Percentiles rank a stretch among this genome's conserved stretches.
phyloP scores from a whole-genome alignment of 805 yeast genomes.

The Nakazawaea populi region DNA sequence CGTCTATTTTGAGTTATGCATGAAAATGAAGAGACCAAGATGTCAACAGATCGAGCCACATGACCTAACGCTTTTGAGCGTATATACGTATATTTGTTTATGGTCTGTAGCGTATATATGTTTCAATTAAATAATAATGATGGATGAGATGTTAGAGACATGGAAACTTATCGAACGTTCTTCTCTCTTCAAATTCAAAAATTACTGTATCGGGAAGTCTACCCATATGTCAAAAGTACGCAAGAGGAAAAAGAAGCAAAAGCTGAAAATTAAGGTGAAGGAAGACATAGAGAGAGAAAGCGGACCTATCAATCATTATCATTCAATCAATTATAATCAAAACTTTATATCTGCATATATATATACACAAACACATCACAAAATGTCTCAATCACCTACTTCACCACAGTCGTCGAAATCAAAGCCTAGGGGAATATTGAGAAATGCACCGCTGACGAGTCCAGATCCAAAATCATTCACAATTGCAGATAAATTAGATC shows the following conservation, averaged over 20 bases:
- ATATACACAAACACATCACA: background rate
- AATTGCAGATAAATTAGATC: slow-evolving; percentile 20
- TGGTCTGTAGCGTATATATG: too few relatives aligned
- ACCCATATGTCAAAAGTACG: too few relatives aligned
- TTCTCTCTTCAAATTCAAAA: background rate
- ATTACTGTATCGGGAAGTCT: background rate
- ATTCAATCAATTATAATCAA: background rate
- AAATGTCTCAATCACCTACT: slow-evolving; percentile 9
- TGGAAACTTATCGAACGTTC: background rate
- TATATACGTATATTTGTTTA: too few relatives aligned
- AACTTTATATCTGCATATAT: background rate
- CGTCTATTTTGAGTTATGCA: background rate
- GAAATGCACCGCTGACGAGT: slow-evolving; percentile 18
- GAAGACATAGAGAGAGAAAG: background rate
- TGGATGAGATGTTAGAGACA: too few relatives aligned
- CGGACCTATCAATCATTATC: background rate
- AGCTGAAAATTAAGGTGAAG: too few relatives aligned
- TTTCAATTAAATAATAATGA: too few relatives aligned
- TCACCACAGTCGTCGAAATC: slow-evolving; percentile 9
- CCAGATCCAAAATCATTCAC: slow-evolving; percentile 12
- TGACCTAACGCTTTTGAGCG: too few relatives aligned
- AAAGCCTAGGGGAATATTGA: slow-evolving; percentile 25
- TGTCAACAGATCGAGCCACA: background rate
- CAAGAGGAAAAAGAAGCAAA: too few relatives aligned
- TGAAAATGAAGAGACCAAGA: background rate